These are phyloP conservation scores for Bothia castanella DNA, from an alignment of 1,284 basidiomycete species.

Conservation along the genomic window DNA sequence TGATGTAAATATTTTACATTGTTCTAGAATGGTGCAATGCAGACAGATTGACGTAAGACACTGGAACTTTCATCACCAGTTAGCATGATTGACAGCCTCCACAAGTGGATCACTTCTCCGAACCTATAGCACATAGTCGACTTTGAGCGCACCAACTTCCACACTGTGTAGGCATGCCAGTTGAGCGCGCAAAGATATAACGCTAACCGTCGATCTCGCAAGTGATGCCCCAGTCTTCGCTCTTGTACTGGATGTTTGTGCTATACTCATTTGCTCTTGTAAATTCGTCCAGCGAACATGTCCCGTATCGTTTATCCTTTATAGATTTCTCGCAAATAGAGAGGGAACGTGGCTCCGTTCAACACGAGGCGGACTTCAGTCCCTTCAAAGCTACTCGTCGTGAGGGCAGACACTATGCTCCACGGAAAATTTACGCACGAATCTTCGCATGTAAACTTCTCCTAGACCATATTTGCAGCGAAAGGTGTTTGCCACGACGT, in stretches of 20 bases:
- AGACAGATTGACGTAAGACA: background rate
- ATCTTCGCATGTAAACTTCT: slow-evolving; percentile 39
- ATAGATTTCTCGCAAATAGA: slow-evolving; percentile 29
- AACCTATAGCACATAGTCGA: no score
- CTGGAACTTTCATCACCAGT: background rate
- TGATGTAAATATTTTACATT: slow-evolving; percentile 27
- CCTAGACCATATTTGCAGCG: slow-evolving; percentile 46
- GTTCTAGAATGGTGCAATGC: slow-evolving; percentile 22
- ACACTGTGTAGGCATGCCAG: no score
- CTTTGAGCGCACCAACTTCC: no score
- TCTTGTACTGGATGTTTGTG: slow-evolving; percentile 32
- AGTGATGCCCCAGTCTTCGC: slow-evolving; percentile 37
- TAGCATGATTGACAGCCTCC: no score
- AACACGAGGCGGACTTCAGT: slow-evolving; percentile 44
- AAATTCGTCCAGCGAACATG: slow-evolving; percentile 41
- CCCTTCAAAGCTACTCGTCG: slow-evolving; percentile 29
- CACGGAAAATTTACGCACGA: slow-evolving; percentile 23
- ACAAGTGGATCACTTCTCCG: no score
- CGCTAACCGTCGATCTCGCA: slow-evolving; percentile 29
- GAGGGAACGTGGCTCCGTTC: slow-evolving; percentile 41
- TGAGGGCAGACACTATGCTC: slow-evolving; percentile 1
- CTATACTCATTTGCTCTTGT: slow-evolving; percentile 31
- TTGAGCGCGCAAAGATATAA: background rate
- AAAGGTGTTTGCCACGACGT: slow-evolving; percentile 45
- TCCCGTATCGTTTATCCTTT: slow-evolving; percentile 34